phyloP scores from a whole-genome alignment of 2,329 filamentous ascomycete genomes.

The Nemania bipapillata region DNA sequence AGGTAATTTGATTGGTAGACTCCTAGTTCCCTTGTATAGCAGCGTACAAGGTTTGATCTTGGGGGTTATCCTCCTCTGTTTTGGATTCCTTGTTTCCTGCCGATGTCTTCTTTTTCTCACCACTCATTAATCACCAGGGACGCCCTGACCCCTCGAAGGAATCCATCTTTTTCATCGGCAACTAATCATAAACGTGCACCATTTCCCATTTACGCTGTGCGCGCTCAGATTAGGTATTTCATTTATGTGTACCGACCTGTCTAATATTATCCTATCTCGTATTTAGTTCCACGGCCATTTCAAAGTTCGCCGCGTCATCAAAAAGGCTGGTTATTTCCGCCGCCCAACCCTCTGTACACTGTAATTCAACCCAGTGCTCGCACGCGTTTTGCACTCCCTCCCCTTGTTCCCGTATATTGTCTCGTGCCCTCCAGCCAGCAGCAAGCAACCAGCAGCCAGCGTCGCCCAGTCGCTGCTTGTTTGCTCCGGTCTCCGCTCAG shows the following conservation, averaged over 20 bases:
- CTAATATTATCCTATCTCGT: not conserved
- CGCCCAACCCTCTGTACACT: not conserved
- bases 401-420: conserved; percentile 18
- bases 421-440: not conserved
- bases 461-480: conserved; percentile 14
- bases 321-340: not conserved
- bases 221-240: not conserved
- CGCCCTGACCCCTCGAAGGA: conserved; percentile 27
- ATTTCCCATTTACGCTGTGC: not conserved
- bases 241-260: conserved; percentile 2
- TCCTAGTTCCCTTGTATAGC: conserved; percentile 7
- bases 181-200: conserved; percentile 17
- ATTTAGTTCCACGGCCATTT: not conserved
- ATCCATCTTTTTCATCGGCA: conserved; percentile 22
- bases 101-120: conserved; percentile 28
- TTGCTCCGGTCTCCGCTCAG: conserved; percentile 10
- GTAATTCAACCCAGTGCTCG: not conserved
- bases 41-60: not conserved
- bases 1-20: conserved; percentile 4
- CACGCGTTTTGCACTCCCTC: not conserved
- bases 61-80: conserved; percentile 33
- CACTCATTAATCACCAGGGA: conserved; percentile 24
- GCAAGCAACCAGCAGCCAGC: too few relatives aligned
- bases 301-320: not conserved
- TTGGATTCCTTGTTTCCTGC: conserved; percentile 34